Conservation (phyloP, 176 grass and related monocot species). For the Phoenix roebelenii region DNA sequence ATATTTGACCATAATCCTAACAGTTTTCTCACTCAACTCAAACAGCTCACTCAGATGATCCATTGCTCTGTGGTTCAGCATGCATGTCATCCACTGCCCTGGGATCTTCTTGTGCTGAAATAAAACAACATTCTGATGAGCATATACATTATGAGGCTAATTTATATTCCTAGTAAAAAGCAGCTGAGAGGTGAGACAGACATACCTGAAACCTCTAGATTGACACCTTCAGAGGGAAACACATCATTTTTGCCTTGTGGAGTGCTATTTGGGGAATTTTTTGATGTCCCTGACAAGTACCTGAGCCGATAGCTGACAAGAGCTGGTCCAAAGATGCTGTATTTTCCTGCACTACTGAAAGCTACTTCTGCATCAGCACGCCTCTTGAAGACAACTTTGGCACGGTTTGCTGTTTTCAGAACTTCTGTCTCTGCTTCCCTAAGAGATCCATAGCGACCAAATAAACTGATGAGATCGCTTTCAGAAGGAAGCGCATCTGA, state of each 20-base stretch:
- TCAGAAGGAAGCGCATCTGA: slow-evolving; percentile 41
- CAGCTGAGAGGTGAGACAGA: background rate
- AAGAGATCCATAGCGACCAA: slow-evolving; percentile 41
- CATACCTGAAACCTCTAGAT: background rate
- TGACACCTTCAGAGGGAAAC: slow-evolving; percentile 15
- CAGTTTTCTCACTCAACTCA: slow-evolving; percentile 31
- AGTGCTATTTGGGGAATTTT: slow-evolving; percentile 16
- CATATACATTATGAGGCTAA: too few relatives aligned
- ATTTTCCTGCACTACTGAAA: slow-evolving; percentile 39
- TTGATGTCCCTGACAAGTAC: slow-evolving; percentile 24
- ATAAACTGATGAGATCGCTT: slow-evolving; percentile 47
- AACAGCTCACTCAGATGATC: slow-evolving; percentile 18
- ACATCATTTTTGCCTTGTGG: slow-evolving; percentile 13
- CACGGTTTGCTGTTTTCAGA: slow-evolving; percentile 28
- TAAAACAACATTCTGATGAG: too few relatives aligned
- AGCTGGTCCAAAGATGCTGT: slow-evolving; percentile 37
- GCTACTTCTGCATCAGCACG: slow-evolving; percentile 37
- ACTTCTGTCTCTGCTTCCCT: slow-evolving; percentile 40
- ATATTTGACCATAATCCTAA: slow-evolving; percentile 6
- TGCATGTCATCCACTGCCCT: slow-evolving; percentile 31
- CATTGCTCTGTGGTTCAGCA: slow-evolving; percentile 41
- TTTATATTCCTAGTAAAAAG: background rate
- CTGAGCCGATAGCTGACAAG: slow-evolving; percentile 41
- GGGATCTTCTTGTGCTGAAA: slow-evolving; percentile 26
- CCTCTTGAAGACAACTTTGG: slow-evolving; percentile 47